These are phyloP conservation scores for Cyberlindnera xishuangbannaensis DNA, from an alignment of 805 yeast genomes.

Conservation along the genomic window DNA sequence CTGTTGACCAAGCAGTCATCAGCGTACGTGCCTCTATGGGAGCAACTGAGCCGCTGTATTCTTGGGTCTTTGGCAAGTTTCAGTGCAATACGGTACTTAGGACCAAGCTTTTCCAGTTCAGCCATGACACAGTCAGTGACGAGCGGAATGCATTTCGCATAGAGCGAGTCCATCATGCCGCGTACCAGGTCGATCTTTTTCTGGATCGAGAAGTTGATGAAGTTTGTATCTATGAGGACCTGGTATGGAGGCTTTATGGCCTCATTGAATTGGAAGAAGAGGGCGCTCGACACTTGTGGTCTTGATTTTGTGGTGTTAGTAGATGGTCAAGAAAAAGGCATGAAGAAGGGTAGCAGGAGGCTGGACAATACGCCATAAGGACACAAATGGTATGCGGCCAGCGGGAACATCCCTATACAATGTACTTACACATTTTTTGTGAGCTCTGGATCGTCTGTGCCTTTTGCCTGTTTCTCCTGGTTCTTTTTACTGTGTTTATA, in stretches of 20 bases:
- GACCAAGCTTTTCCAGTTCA: slow-evolving; percentile 93
- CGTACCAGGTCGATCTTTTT: slow-evolving; percentile 91
- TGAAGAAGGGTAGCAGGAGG: not conserved
- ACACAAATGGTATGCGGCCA: no score
- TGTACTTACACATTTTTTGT: slow-evolving; percentile 43
- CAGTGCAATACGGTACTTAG: slow-evolving; percentile 88
- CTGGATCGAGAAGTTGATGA: slow-evolving; percentile 92
- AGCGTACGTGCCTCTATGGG: slow-evolving; percentile 96
- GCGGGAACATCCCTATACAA: no score
- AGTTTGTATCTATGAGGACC: slow-evolving; percentile 92
- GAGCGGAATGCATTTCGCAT: slow-evolving; percentile 92
- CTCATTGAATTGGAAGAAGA: slow-evolving; percentile 89
- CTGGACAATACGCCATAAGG: not conserved
- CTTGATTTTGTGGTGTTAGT: slow-evolving; percentile 6
- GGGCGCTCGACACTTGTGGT: slow-evolving; percentile 94
- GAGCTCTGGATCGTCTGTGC: slow-evolving; percentile 67
- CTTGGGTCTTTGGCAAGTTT: slow-evolving; percentile 92
- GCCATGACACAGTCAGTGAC: slow-evolving; percentile 98
- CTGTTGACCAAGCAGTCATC: slow-evolving; percentile 95
- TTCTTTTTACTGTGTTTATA: slow-evolving; percentile 31
- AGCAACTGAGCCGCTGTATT: slow-evolving; percentile 76
- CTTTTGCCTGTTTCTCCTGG: slow-evolving; percentile 32
- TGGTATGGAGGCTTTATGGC: slow-evolving; percentile 98
- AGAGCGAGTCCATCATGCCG: slow-evolving; percentile 94
- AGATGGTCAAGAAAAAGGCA: not conserved